Conservation (phyloP, 2,329 filamentous ascomycete genomes). For the Neonectria faginata region DNA sequence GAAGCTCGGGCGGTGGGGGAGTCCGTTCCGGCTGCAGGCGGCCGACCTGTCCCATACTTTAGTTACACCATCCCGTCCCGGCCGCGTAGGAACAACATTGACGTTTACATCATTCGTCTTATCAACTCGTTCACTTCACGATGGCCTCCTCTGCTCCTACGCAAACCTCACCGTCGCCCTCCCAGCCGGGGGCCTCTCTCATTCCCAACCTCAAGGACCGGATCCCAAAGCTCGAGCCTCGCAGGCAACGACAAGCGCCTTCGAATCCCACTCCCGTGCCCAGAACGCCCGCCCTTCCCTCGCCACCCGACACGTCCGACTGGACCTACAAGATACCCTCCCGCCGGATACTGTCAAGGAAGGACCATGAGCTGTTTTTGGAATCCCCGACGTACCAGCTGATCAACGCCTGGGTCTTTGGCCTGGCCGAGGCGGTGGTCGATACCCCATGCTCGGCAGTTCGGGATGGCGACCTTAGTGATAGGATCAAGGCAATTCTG, state of each 20-base stretch:
- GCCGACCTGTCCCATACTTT: neutral
- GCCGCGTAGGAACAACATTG: constrained; percentile 4
- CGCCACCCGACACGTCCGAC: constrained; percentile 71
- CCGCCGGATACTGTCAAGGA: constrained; percentile 82
- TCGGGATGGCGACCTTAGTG: constrained; percentile 66
- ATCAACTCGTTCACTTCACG: constrained; percentile 8
- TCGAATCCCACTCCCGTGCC: constrained; percentile 74
- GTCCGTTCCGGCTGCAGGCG: constrained; percentile 5
- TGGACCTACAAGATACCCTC: constrained; percentile 75
- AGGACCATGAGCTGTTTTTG: constrained; percentile 86
- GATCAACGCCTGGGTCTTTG: constrained; percentile 86
- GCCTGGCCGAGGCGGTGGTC: constrained; percentile 83
- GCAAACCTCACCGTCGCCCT: constrained; percentile 21
- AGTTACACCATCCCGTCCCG: neutral
- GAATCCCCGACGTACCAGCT: constrained; percentile 80
- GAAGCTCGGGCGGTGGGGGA: constrained; percentile 3
- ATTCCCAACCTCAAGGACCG: constrained; percentile 59
- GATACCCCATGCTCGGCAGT: constrained; percentile 75
- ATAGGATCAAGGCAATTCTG: constrained; percentile 72
- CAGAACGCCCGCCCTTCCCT: constrained; percentile 78
- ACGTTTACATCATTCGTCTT: constrained; percentile 16
- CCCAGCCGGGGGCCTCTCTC: constrained; percentile 32
- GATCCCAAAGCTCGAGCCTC: constrained; percentile 76
- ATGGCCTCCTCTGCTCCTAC: constrained; percentile 45
- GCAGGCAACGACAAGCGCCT: constrained; percentile 64